Percentiles rank a stretch among this genome's conserved stretches.
Evolutionary conservation across 306 rosid species (phyloP).

Genomic region (Quercus mongolica): DNA sequence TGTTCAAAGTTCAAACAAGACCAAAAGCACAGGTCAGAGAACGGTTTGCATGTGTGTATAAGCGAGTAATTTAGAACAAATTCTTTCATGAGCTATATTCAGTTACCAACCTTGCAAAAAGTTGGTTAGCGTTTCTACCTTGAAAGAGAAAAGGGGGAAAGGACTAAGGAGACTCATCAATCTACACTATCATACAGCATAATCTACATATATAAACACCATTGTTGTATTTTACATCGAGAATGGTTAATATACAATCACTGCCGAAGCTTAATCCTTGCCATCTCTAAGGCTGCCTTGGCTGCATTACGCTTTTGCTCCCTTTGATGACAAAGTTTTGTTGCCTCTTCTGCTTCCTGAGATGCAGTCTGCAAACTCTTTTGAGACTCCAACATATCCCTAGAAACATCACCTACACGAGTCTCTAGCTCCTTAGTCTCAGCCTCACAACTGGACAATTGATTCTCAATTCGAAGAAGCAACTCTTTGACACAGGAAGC

Average conservation of each 20-base stretch:
- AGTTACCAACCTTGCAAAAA: too few relatives aligned
- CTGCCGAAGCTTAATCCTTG: constrained; percentile 9
- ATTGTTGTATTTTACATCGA: not conserved
- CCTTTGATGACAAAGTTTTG: not conserved
- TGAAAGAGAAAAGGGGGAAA: too few relatives aligned
- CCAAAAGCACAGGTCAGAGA: too few relatives aligned
- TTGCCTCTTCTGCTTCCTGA: constrained; percentile 11
- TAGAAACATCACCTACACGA: not conserved
- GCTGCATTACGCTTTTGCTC: constrained; percentile 10
- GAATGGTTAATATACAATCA: not conserved
- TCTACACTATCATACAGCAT: not conserved
- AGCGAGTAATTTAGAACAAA: too few relatives aligned
- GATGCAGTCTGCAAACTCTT: not conserved
- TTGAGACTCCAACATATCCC: not conserved
- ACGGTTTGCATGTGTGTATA: too few relatives aligned
- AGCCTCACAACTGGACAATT: constrained; percentile 8
- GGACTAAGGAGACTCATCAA: too few relatives aligned
- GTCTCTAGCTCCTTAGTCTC: constrained; percentile 16
- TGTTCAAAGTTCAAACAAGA: too few relatives aligned
- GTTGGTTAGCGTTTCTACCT: too few relatives aligned
- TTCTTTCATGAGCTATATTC: too few relatives aligned
- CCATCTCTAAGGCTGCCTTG: constrained; percentile 16
- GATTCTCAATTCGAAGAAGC: constrained; percentile 10
- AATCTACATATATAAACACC: not conserved
- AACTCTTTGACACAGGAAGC: not conserved